A percentile compares a stretch with the other conserved stretches of the same genome.
Evolutionary conservation across 305 asterid genomes (phyloP).

Genomic region (Fraxinus platypoda): DNA sequence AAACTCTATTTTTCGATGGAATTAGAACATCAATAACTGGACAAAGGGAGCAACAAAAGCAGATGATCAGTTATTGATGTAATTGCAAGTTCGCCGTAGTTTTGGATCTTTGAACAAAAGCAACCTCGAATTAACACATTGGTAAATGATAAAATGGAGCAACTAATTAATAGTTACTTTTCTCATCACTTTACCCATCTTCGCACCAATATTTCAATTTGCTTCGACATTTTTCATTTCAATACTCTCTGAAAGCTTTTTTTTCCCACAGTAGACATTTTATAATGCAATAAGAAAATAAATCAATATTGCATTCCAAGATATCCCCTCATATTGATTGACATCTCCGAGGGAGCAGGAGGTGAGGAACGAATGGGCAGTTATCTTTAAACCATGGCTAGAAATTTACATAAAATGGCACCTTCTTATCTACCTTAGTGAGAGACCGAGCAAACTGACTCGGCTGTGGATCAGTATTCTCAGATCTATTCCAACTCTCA

Average conservation of each 20-base stretch:
- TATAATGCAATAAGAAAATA: neutral
- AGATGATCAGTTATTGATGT: neutral
- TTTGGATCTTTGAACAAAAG: neutral
- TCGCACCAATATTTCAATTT: neutral
- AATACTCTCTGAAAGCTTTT: neutral
- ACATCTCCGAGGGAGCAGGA: neutral
- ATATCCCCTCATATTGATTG: neutral
- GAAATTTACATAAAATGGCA: neutral
- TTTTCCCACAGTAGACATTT: neutral
- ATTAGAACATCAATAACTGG: neutral
- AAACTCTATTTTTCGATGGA: neutral
- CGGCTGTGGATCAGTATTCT: conserved; percentile 73
- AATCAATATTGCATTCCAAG: neutral
- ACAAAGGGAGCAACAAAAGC: neutral
- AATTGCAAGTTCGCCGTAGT: neutral
- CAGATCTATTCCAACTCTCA: conserved; percentile 88
- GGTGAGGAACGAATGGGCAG: neutral
- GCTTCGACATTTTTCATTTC: neutral
- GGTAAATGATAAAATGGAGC: neutral
- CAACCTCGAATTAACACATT: neutral
- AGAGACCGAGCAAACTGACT: conserved; percentile 91
- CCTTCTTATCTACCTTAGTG: conserved; percentile 59
- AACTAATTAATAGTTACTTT: neutral
- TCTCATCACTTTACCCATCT: neutral
- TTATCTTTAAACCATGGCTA: neutral